phyloP scores from a whole-genome alignment of 1,139 yeast genomes.

The Nakaseomyces glabratus region DNA sequence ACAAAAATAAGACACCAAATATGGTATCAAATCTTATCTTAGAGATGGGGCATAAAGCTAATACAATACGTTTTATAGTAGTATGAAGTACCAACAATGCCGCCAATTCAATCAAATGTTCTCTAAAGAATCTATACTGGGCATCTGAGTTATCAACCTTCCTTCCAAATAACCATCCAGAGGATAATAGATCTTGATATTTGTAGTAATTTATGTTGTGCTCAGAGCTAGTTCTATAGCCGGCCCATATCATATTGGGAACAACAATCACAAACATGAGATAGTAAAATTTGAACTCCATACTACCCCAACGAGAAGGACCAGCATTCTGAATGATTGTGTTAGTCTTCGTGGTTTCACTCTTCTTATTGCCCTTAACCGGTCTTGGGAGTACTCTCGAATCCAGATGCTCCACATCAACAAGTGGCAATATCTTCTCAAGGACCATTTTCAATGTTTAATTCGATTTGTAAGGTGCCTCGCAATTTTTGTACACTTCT shows the following conservation, averaged over 20 bases:
- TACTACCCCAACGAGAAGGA: conserved; percentile 6
- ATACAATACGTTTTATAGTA: conserved; percentile 36
- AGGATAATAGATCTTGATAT: conserved; percentile 50
- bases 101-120: conserved; percentile 56
- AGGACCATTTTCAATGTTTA: no score
- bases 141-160: conserved; percentile 83
- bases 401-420: conserved; percentile 6
- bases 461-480: no score
- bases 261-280: conserved; percentile 56
- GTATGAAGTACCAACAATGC: conserved; percentile 50
- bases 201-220: conserved; percentile 65
- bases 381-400: conserved; percentile 1
- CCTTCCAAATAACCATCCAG: conserved; percentile 72
- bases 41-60: conserved; percentile 33
- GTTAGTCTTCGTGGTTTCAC: not conserved
- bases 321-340: conserved; percentile 1
- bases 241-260: conserved; percentile 76
- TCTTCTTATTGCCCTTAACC: not conserved
- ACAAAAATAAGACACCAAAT: conserved; percentile 63
- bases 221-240: conserved; percentile 71
- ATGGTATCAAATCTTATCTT: conserved; percentile 49
- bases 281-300: conserved; percentile 62
- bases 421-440: conserved; percentile 2
- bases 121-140: conserved; percentile 82
- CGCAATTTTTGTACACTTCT: no score